These are phyloP conservation scores for Bipolaris zeicola DNA, from an alignment of 2,329 filamentous ascomycete genomes.

Conservation along the genomic window DNA sequence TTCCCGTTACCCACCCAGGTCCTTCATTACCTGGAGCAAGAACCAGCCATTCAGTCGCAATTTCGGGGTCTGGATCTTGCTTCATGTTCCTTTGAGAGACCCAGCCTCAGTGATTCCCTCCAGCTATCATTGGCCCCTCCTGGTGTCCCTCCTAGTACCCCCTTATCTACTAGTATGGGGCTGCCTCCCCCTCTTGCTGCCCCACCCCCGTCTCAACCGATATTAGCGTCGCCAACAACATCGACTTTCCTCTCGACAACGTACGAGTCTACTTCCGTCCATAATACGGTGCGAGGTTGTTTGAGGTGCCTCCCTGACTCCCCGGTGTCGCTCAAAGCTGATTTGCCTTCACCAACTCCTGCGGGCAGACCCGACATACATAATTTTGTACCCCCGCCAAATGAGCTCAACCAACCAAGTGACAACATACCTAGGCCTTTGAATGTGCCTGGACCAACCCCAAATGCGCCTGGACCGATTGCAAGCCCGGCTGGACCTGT, in stretches of 20 bases:
- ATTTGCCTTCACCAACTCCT: neutral
- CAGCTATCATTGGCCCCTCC: neutral
- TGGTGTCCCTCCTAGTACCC: neutral
- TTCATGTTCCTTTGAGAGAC: constrained; percentile 28
- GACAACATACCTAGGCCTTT: neutral
- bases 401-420: neutral
- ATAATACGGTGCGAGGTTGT: constrained; percentile 36
- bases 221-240: constrained; percentile 17
- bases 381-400: constrained; percentile 1
- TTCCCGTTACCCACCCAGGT: constrained; percentile 28
- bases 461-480: constrained; percentile 22
- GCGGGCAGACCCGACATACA: neutral
- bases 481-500: no score
- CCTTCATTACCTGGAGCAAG: constrained; percentile 30
- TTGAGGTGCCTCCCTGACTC: constrained; percentile 21
- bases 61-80: constrained; percentile 39
- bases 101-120: neutral
- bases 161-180: neutral
- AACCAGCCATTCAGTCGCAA: constrained; percentile 22
- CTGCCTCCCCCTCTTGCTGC: neutral
- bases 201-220: neutral
- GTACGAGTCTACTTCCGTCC: constrained; percentile 31
- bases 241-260: constrained; percentile 35
- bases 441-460: neutral
- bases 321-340: neutral